These are phyloP conservation scores for Nakaseomyces uthaithaninus DNA, from an alignment of 1,139 yeast species.

Conservation along the genomic window DNA sequence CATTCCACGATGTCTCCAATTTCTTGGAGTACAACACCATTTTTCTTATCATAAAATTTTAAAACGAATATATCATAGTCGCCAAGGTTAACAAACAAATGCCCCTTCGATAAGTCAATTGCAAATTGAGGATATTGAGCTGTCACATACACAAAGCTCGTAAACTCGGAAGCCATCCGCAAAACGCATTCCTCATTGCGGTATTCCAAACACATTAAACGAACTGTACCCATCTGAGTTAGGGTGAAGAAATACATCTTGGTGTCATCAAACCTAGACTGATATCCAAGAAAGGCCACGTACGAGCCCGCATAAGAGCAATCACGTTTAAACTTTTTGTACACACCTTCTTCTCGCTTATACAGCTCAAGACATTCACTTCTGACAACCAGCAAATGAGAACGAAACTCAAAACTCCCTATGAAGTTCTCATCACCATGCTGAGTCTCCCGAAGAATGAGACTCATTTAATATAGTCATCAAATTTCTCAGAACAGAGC, in stretches of 20 bases:
- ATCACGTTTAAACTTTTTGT: neutral
- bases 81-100: neutral
- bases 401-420: neutral
- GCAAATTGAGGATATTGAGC: neutral
- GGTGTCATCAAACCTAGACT: neutral
- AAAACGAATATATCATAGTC: slow-evolving; percentile 3
- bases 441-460: neutral
- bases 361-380: neutral
- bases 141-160: neutral
- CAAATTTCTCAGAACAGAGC: too few species aligned
- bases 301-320: neutral
- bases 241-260: neutral
- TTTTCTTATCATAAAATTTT: slow-evolving; percentile 2
- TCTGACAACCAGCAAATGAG: neutral
- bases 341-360: neutral
- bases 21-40: slow-evolving; percentile 1
- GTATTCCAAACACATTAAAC: neutral
- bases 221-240: neutral
- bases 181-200: neutral
- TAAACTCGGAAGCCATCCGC: neutral
- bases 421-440: neutral
- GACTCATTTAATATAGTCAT: too few species aligned
- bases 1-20: neutral
- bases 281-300: slow-evolving; percentile 1
- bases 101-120: neutral